Evolutionary conservation across 345 rosid genomes (phyloP).

Genomic region (Conringia planisiliqua): DNA sequence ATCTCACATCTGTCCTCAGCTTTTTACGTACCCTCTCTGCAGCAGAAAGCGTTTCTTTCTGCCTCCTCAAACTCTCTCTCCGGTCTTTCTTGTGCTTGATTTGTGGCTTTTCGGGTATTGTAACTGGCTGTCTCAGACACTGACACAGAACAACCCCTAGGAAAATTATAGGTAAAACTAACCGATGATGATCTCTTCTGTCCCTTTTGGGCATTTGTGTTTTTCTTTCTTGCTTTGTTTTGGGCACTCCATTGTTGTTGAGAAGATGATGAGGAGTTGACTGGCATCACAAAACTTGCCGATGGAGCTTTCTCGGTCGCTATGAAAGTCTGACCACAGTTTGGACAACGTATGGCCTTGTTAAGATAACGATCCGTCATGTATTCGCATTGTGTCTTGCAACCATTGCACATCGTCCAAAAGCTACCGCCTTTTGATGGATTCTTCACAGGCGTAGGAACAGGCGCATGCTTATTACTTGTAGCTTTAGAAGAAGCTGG

Average conservation of each 20-base stretch:
- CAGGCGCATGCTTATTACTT: neutral
- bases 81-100: neutral
- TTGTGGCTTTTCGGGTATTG: neutral
- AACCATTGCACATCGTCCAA: neutral
- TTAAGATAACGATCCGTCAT: constrained; percentile 50
- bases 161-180: neutral
- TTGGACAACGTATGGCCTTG: constrained; percentile 59
- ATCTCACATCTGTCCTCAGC: neutral
- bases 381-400: constrained; percentile 62
- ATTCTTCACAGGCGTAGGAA: no score
- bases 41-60: neutral
- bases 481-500: neutral
- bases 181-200: neutral
- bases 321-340: constrained; percentile 52
- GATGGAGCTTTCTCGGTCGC: constrained; percentile 40
- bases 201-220: neutral
- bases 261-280: neutral
- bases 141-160: neutral
- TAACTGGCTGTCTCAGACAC: neutral
- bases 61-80: neutral
- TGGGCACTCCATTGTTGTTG: neutral
- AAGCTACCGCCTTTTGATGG: no score
- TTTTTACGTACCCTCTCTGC: neutral
- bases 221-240: constrained; percentile 14
- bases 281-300: neutral